Evolutionary conservation across 2,329 filamentous ascomycete species (phyloP).

Genomic region (Penicillium brevicompactum): DNA sequence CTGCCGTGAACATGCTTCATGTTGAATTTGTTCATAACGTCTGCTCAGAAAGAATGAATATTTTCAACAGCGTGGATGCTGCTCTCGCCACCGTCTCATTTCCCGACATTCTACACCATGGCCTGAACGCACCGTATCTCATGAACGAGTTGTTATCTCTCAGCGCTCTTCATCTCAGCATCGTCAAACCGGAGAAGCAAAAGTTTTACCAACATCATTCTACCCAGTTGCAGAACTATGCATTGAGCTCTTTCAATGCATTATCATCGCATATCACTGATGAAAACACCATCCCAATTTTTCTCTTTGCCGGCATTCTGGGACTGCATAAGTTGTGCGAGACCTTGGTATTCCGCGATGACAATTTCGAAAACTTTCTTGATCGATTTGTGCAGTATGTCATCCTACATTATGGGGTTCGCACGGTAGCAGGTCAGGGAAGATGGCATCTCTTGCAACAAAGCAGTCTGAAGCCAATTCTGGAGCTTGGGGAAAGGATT

Average conservation of each 20-base stretch:
- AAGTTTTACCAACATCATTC: slow-evolving; percentile 31
- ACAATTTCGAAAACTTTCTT: slow-evolving; percentile 40
- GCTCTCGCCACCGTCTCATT: background rate
- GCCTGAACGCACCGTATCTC: slow-evolving; percentile 43
- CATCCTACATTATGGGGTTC: slow-evolving; percentile 30
- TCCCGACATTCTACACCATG: slow-evolving; percentile 2
- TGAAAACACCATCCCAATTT: slow-evolving; percentile 21
- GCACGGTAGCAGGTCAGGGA: slow-evolving; percentile 13
- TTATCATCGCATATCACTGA: slow-evolving; percentile 7
- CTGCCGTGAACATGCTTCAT: slow-evolving; percentile 32
- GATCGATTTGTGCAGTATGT: slow-evolving; percentile 29
- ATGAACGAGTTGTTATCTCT: slow-evolving; percentile 53
- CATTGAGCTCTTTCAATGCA: slow-evolving; percentile 19
- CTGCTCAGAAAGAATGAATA: slow-evolving; percentile 9
- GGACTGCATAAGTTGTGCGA: slow-evolving; percentile 52
- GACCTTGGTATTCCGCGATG: slow-evolving; percentile 43
- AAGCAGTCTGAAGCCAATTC: slow-evolving; percentile 13
- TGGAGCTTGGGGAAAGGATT: background rate
- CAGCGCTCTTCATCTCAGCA: slow-evolving; percentile 48
- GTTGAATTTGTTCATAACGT: slow-evolving; percentile 34
- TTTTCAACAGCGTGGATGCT: background rate
- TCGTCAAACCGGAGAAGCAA: slow-evolving; percentile 39
- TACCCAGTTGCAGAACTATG: slow-evolving; percentile 39
- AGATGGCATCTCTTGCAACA: slow-evolving; percentile 17
- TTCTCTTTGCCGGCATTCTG: slow-evolving; percentile 24